These are phyloP conservation scores for Sechiopsis laciniata DNA, from an alignment of 306 rosid species.

Conservation along the genomic window DNA sequence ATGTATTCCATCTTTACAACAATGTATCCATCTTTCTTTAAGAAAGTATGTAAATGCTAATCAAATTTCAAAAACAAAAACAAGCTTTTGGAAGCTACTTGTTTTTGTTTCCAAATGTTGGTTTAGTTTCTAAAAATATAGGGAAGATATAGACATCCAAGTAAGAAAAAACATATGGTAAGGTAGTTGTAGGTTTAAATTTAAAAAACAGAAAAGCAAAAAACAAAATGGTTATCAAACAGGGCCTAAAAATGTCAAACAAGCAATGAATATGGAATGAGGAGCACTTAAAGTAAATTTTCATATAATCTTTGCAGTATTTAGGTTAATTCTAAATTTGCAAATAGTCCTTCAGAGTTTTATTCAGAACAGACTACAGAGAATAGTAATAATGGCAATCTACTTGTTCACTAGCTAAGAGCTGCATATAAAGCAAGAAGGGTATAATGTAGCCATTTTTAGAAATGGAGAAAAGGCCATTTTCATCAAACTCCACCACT, in stretches of 20 bases:
- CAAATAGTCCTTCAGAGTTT: not conserved
- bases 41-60: too few relatives aligned
- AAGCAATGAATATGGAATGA: slow-evolving; percentile 2
- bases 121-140: too few relatives aligned
- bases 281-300: not conserved
- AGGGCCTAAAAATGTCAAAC: not conserved
- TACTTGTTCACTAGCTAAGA: not conserved
- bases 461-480: not conserved
- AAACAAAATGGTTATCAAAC: too few relatives aligned
- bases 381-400: not conserved
- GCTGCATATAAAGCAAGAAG: slow-evolving; percentile 13
- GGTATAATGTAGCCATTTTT: not conserved
- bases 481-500: not conserved
- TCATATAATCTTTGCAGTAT: not conserved
- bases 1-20: too few relatives aligned
- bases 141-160: too few relatives aligned
- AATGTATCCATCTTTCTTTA: too few relatives aligned
- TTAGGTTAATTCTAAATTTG: slow-evolving; percentile 3
- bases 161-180: too few relatives aligned
- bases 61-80: too few relatives aligned
- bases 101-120: too few relatives aligned
- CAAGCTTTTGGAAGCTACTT: too few relatives aligned
- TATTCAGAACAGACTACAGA: not conserved
- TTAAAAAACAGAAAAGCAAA: too few relatives aligned
- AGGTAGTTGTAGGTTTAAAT: too few relatives aligned